These are phyloP conservation scores for Termitomyces sp. DNA, from an alignment of 768 basidiomycete species.

Conservation along the genomic window DNA sequence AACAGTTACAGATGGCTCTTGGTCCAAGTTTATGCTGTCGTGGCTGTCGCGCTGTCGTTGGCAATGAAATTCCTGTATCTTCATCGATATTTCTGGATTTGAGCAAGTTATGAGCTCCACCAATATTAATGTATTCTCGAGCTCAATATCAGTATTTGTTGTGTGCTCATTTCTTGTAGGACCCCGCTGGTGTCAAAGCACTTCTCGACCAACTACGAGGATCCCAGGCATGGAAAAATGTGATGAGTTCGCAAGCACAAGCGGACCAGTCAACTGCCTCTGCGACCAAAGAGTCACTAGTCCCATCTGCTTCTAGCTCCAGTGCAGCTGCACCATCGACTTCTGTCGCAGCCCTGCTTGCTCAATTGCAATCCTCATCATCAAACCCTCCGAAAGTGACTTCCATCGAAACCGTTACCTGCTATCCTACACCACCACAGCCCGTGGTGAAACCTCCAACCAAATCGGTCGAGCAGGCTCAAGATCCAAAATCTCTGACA, in stretches of 20 bases:
- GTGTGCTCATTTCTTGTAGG: constrained; percentile 32
- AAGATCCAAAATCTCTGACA: constrained; percentile 42
- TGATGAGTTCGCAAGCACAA: constrained; percentile 8
- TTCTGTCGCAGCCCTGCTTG: constrained; percentile 58
- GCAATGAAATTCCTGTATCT: not conserved
- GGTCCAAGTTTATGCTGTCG: not conserved
- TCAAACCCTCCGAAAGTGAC: not conserved
- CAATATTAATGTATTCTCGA: constrained; percentile 49
- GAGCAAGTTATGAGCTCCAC: constrained; percentile 33
- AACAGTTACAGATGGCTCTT: not conserved
- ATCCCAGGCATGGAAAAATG: constrained; percentile 67
- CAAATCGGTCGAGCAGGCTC: constrained; percentile 9
- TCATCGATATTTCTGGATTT: not conserved
- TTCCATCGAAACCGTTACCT: not conserved
- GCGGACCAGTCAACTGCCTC: constrained; percentile 6
- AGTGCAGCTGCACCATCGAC: constrained; percentile 10
- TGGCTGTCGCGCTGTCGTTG: not conserved
- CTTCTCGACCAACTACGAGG: constrained; percentile 63
- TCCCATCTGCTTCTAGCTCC: not conserved
- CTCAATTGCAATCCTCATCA: constrained; percentile 42
- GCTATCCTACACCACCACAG: constrained; percentile 1
- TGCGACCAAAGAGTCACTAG: not conserved
- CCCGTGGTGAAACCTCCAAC: not conserved
- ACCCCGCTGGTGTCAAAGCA: constrained; percentile 59
- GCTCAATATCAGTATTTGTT: not conserved